Evolutionary conservation across 2,329 filamentous ascomycete species (phyloP), one percentile per base, ranked within the genome.

Genomic region (Alternaria viburni): DNA sequence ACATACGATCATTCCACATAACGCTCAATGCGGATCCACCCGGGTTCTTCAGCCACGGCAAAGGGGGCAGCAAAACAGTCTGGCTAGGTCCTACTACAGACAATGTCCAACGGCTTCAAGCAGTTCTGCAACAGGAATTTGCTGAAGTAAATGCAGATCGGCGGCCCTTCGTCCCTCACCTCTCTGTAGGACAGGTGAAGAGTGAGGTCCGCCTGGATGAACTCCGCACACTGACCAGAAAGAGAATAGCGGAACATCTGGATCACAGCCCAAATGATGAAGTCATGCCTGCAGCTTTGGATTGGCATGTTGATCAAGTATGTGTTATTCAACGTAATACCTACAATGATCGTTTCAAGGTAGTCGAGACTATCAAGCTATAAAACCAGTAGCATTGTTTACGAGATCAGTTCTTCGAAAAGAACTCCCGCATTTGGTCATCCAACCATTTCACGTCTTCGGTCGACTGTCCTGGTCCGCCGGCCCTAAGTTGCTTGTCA

Each of bases 381-480:
- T 26, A 44, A 13, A 55, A 64, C 47, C 26, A 55, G 45, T 59
- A 66, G 55, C 52, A 51, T 36, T 5, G 26, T 19, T 10, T 25
- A 11, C 15, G 25, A 26, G n/a, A 5, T 55, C 44, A 63, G 36
- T 74, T 74, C 26, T 68, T 65, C 11, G 65, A 79, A 62, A 89
- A 86, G 55, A 90, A 86, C 7, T 79, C 78, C 15, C 80, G 82
- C 61, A 92, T 74, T 67, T 86, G 86, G 26, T 87, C 82, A 73
- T 93, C 89, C 45, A 94, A 81, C 90, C 91, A 94, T 71, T 87
- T 86, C 3, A 90, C 85, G 76, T 94, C 91, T 30, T 90, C 88
- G 61, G 85, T 86, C 68, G 86, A 91, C n/a, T 90, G 84, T 0
- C 91, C 91, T 5, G 91, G 91, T 2, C 91, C 91, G 79, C 91